phyloP scores from a whole-genome alignment of 164 flowering plant species.

The Magnolia sinica region DNA sequence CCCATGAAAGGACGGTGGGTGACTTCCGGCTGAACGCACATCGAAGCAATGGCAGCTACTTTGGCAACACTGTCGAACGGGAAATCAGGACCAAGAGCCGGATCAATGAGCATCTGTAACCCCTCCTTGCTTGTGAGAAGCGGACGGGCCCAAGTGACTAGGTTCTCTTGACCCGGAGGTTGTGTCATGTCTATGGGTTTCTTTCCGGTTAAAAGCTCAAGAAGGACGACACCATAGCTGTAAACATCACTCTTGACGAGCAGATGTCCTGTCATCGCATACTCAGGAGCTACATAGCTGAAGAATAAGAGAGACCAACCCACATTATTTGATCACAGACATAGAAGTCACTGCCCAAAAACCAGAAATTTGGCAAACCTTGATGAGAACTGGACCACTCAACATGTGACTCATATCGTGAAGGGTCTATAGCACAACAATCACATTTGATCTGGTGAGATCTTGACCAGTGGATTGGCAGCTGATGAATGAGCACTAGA shows the following conservation, averaged over 20 bases:
- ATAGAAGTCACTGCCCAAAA: background rate
- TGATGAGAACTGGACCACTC: too few relatives aligned
- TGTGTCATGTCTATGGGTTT: constrained; percentile 93
- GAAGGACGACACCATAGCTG: constrained; percentile 89
- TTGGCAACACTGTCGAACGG: constrained; percentile 82
- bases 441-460: too few relatives aligned
- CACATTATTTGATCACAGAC: background rate
- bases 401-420: too few relatives aligned
- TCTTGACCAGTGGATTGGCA: too few relatives aligned
- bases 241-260: constrained; percentile 95
- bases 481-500: too few relatives aligned
- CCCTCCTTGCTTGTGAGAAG: constrained; percentile 73
- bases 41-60: constrained; percentile 93
- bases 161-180: constrained; percentile 85
- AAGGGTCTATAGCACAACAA: too few relatives aligned
- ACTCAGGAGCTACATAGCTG: constrained; percentile 93
- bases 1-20: constrained; percentile 96
- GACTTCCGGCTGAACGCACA: constrained; percentile 96
- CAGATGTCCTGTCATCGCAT: constrained; percentile 95
- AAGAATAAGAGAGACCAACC: constrained; percentile 1
- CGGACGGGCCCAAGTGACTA: constrained; percentile 95
- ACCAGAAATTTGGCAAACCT: background rate
- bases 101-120: constrained; percentile 74
- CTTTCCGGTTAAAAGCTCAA: constrained; percentile 87
- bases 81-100: constrained; percentile 60